Percentiles rank a stretch among this genome's conserved stretches.
phyloP scores from a whole-genome alignment of 495 filamentous ascomycete species.

The Xylaria bambusicola region DNA sequence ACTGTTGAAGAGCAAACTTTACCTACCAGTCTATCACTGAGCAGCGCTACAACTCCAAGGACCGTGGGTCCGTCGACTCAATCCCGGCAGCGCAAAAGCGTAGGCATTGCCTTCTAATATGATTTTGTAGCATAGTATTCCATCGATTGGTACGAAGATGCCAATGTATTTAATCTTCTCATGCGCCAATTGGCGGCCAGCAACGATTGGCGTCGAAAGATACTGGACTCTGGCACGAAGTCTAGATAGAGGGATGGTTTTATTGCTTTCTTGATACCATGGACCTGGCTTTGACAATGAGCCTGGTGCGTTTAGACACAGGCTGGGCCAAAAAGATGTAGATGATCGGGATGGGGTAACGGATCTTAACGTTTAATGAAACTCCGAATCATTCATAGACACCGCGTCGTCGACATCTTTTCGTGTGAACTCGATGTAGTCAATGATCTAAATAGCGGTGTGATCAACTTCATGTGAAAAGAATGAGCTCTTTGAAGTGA shows the following conservation, averaged over 20 bases:
- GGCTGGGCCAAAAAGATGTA: background rate
- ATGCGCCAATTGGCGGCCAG: constrained; percentile 14
- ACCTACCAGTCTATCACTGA: constrained; percentile 49
- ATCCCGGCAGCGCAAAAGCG: constrained; percentile 41
- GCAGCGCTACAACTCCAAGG: constrained; percentile 28
- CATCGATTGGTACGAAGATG: constrained; percentile 27
- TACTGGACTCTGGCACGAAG: constrained; percentile 23
- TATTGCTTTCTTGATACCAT: constrained; percentile 18
- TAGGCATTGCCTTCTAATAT: constrained; percentile 48
- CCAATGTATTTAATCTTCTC: constrained; percentile 20
- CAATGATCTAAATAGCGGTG: too few species aligned
- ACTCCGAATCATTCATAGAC: too few species aligned
- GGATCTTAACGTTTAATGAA: constrained; percentile 2
- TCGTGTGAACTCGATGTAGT: too few species aligned
- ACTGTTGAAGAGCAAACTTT: constrained; percentile 41
- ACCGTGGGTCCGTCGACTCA: constrained; percentile 29
- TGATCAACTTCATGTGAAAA: too few species aligned
- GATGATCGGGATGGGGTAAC: background rate
- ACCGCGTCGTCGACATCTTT: too few species aligned
- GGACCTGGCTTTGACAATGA: constrained; percentile 16
- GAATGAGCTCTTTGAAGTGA: too few species aligned
- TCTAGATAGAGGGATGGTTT: constrained; percentile 5
- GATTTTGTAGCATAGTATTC: constrained; percentile 16
- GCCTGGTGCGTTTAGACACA: constrained; percentile 6
- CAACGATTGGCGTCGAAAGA: constrained; percentile 20